Evolutionary conservation across 2,329 filamentous ascomycete genomes (phyloP), one percentile per base, ranked within the genome.

Genomic region (Beauveria varroae): DNA sequence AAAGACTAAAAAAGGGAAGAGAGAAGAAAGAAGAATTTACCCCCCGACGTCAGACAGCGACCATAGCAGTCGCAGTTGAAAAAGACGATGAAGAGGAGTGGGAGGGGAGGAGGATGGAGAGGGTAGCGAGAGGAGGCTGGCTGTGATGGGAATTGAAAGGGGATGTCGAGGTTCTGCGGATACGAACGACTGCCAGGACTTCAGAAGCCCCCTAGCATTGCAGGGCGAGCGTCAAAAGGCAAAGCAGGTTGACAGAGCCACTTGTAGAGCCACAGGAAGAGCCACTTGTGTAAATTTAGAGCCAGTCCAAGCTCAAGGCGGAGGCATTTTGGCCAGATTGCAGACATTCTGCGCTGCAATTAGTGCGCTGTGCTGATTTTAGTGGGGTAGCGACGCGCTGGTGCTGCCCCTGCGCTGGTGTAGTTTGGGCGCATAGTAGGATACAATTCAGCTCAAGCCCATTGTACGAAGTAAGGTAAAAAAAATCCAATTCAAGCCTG

Each of bases 1-100:
- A 57, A 52, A 46, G 49, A 41, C 43, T 52, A 64, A 62, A 68
- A 63, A 62, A 62, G 62, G 63, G 64, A 63, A 60, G 64, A 63
- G 68, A 58, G 62, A 64, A 64, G 63, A 64, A 60, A 61, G 54
- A 64, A 47, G 43, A 62, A 60, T 54, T 37, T 46, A 56, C 53
- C 51, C 51, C 61, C 56, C 61, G 47, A 52, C 61, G 49, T 60
- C 56, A 60, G 22, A 58, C 46, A 47, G 44, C 56, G 56, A 60
- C 61, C 50, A 62, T 53, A 62, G 43, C 56, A 67, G 65, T 64
- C 68, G 63, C 55, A 54, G 54, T 57, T 50, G 16, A 60, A 60
- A 57, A 24, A 49, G 56, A 53, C 12, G 51, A 50, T 61, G 51
- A n/a, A 44, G 37, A 44, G n/a, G 40, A 37, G 16, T 28, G 30